Evolutionary conservation across 2,329 filamentous ascomycete species (phyloP), one percentile per base, ranked within the genome.

Genomic region (Alternaria infectoria): DNA sequence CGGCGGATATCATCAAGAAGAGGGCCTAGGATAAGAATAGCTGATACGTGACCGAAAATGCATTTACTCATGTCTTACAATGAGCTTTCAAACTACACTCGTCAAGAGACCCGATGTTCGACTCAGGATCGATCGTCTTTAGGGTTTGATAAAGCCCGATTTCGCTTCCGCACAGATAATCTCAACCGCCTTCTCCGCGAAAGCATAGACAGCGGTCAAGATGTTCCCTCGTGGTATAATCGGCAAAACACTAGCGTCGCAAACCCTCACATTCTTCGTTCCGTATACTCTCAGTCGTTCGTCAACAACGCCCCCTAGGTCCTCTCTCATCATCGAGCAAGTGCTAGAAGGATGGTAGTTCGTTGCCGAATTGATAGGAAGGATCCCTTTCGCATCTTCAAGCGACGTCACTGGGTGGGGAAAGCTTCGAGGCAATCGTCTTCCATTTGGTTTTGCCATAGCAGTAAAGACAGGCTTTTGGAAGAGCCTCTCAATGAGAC

Each of bases 301-400:
- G 46, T 78, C 74, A 21, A 79, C 75, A n/a, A 78, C 76, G 3
- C 77, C 77, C 0, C 75, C 74, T 11, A 70, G 28, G 3, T 75
- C 72, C 25, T 67, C 62, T 1, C 60, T 59, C 73, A 76, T 70
- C 75, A 79, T 77, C 2, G 76, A 70, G 36, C 77, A 79, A 7
- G 77, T 81, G 3, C 79, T 74, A 5, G 72, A 65, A 0, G 75
- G 74, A 57, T 79, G 75, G 19, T 72, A 72, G 40, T 69, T 66
- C 7, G 69, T 72, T 17, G 66, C 64, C n/a, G 66, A 36, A 13
- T 70, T 68, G 43, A 65, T 60, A 2, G 60, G 56, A 4, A 70
- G 54, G n/a, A 67, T 65, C 4, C 28, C 13, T n/a, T 65, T 70
- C 25, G 66, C 69, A 44, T 73, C 65, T 11, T 69, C 65, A 6